A percentile compares a stretch with the other conserved stretches of the same genome.
Evolutionary conservation across 192 early-diverging fungal species (phyloP).

Genomic region (Haplosporangium gracile): DNA sequence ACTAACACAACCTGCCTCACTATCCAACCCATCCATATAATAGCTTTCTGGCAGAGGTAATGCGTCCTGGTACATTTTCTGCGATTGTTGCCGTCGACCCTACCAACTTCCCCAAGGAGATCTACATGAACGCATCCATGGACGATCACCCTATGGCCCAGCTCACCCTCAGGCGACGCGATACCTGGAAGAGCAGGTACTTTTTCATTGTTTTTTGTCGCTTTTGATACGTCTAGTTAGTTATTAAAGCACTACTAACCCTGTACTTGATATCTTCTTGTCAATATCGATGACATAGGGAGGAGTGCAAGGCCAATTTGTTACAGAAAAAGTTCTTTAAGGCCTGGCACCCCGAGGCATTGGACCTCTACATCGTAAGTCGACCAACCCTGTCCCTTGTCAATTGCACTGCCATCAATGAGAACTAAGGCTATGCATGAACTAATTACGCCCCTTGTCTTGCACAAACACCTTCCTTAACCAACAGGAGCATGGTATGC

Average conservation of each 20-base stretch:
- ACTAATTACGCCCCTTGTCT: background rate
- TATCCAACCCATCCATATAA: background rate
- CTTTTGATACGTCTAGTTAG: background rate
- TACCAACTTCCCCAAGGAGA: slow-evolving; percentile 34
- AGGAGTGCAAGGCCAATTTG: slow-evolving; percentile 30
- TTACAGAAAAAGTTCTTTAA: slow-evolving; percentile 52
- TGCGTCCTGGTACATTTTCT: slow-evolving; percentile 49
- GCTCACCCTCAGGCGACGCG: slow-evolving; percentile 57
- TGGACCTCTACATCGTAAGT: slow-evolving; percentile 68
- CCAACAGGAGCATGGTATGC: slow-evolving; percentile 59
- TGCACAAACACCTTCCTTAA: background rate
- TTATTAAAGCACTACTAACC: background rate
- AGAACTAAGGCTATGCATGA: background rate
- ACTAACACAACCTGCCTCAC: background rate
- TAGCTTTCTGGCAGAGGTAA: slow-evolving; percentile 41
- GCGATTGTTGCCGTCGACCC: slow-evolving; percentile 55
- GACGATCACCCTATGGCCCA: slow-evolving; percentile 20
- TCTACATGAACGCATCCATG: slow-evolving; percentile 18
- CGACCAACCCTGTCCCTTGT: background rate
- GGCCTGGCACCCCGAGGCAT: slow-evolving; percentile 61
- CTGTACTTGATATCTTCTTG: no score
- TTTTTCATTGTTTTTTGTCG: background rate
- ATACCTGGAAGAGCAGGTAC: slow-evolving; percentile 62
- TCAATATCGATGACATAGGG: slow-evolving; percentile 26
- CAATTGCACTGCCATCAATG: background rate